These are phyloP conservation scores for Fomitopsis palustris DNA, from an alignment of 1,284 basidiomycete genomes.

Conservation along the genomic window DNA sequence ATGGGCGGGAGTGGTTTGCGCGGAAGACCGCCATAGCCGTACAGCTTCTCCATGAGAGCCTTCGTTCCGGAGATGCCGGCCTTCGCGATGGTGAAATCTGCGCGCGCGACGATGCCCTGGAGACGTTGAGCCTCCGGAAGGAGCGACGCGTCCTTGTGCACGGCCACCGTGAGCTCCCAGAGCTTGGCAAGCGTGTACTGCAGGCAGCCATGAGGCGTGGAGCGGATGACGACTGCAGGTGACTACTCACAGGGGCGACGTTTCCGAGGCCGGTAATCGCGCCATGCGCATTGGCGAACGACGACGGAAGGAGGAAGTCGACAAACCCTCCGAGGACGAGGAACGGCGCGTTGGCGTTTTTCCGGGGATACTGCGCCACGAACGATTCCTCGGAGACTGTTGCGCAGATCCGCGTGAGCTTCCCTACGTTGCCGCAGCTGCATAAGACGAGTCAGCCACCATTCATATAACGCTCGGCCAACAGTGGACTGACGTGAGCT, in stretches of 20 bases:
- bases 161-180: slow-evolving; percentile 56
- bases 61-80: slow-evolving; percentile 82
- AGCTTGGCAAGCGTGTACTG: slow-evolving; percentile 63
- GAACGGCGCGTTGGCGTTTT: slow-evolving; percentile 62
- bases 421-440: slow-evolving; percentile 88
- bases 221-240: slow-evolving; percentile 11
- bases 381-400: slow-evolving; percentile 62
- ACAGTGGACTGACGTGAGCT: slow-evolving; percentile 66
- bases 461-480: too few species aligned
- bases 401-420: slow-evolving; percentile 79
- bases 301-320: slow-evolving; percentile 51
- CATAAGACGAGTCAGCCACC: not conserved
- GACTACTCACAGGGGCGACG: slow-evolving; percentile 39
- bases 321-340: slow-evolving; percentile 54
- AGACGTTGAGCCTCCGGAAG: slow-evolving; percentile 71
- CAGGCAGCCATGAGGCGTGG: not conserved
- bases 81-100: slow-evolving; percentile 79
- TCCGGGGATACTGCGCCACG: slow-evolving; percentile 57
- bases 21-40: slow-evolving; percentile 76
- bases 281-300: slow-evolving; percentile 45
- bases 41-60: slow-evolving; percentile 67
- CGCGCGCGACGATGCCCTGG: slow-evolving; percentile 77
- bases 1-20: slow-evolving; percentile 75
- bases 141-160: slow-evolving; percentile 48
- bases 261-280: slow-evolving; percentile 59